Conservation (phyloP, 1,284 basidiomycete genomes). For the Ustilago lituana region DNA sequence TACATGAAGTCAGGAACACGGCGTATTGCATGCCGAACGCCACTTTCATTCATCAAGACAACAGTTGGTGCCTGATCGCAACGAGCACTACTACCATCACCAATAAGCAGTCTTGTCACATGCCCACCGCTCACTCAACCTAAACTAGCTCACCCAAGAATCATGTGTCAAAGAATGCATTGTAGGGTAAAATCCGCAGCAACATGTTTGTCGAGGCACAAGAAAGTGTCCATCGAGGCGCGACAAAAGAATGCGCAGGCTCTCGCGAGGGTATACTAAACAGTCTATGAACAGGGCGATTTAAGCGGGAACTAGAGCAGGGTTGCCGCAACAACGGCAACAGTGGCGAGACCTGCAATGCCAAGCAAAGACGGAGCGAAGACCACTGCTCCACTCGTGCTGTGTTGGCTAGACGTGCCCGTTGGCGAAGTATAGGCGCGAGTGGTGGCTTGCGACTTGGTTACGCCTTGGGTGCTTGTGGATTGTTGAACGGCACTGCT, state of each 20-base stretch:
- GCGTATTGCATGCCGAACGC: no score
- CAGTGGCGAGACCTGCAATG: slow-evolving; percentile 9
- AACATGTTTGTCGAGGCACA: not conserved
- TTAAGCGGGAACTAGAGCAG: slow-evolving; percentile 9
- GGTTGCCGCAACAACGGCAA: slow-evolving; percentile 16
- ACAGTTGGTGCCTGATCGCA: no score
- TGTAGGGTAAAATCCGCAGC: slow-evolving; percentile 4
- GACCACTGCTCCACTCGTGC: slow-evolving; percentile 9
- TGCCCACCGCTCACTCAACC: no score
- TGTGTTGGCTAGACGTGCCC: not conserved
- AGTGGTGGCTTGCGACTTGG: slow-evolving; percentile 1
- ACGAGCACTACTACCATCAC: no score
- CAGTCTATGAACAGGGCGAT: not conserved
- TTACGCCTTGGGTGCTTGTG: not conserved
- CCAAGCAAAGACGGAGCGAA: slow-evolving; percentile 18
- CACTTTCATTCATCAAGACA: no score
- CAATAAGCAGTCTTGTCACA: no score
- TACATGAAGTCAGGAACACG: no score
- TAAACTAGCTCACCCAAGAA: no score
- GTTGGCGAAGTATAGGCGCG: slow-evolving; percentile 2
- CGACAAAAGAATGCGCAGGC: slow-evolving; percentile 1
- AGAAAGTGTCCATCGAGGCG: slow-evolving; percentile 10
- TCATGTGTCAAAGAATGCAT: slow-evolving; percentile 1
- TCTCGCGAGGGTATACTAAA: slow-evolving; percentile 3
- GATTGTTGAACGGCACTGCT: not conserved